Conservation (phyloP, 441 rosid genomes). For the Isatis lusitanica region DNA sequence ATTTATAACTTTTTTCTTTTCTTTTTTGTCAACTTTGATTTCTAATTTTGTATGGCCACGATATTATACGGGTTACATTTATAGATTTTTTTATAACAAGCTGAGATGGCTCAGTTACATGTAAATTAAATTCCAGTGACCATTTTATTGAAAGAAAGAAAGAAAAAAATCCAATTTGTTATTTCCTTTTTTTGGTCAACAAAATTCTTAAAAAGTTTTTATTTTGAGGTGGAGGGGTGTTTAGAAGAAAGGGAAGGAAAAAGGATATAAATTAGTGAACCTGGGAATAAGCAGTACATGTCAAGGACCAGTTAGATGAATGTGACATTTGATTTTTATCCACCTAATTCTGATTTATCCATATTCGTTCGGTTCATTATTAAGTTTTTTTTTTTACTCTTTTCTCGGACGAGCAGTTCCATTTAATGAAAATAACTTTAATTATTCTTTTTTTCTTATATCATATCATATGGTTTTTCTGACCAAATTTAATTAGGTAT, state of each 20-base stretch:
- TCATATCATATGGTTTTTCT: not conserved
- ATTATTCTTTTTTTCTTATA: not conserved
- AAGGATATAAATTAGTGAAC: not conserved
- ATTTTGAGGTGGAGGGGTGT: not conserved
- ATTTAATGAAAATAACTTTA: not conserved
- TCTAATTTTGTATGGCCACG: not conserved
- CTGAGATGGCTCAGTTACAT: not conserved
- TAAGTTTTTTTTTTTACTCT: not conserved
- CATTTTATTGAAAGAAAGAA: not conserved
- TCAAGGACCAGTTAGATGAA: conserved; percentile 27
- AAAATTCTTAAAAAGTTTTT: not conserved
- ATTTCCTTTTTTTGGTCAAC: not conserved
- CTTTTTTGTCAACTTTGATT: not conserved
- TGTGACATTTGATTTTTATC: conserved; percentile 25
- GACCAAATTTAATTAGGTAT: not conserved
- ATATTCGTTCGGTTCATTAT: conserved; percentile 13
- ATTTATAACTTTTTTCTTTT: not conserved
- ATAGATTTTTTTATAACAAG: not conserved
- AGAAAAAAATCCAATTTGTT: not conserved
- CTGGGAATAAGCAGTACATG: conserved; percentile 4
- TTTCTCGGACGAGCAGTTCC: conserved; percentile 5
- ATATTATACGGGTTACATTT: not conserved
- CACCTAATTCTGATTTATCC: conserved; percentile 19
- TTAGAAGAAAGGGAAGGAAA: not conserved
- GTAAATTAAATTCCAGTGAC: not conserved